Conservation (phyloP, 345 rosid species). For the Mallotus nudiflorus region DNA sequence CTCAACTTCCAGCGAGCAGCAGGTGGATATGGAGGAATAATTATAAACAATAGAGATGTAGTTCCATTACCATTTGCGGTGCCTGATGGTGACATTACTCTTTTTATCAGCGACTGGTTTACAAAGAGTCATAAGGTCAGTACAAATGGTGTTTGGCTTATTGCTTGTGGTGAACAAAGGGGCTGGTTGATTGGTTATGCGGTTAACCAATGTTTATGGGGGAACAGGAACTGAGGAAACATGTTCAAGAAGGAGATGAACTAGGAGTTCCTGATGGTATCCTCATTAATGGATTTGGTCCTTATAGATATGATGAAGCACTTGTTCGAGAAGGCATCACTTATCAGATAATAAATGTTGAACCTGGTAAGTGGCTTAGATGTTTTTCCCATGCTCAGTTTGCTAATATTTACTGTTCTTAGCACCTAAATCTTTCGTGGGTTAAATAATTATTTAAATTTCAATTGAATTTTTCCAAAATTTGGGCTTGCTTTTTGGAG, state of each 20-base stretch:
- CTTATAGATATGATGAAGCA: slow-evolving; percentile 57
- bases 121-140: slow-evolving; percentile 74
- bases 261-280: slow-evolving; percentile 78
- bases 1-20: slow-evolving; percentile 36
- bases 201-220: slow-evolving; percentile 14
- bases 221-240: slow-evolving; percentile 69
- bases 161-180: slow-evolving; percentile 13
- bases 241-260: slow-evolving; percentile 55
- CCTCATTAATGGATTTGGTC: slow-evolving; percentile 80
- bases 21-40: slow-evolving; percentile 39
- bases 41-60: slow-evolving; percentile 33
- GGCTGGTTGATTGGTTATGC: slow-evolving; percentile 8
- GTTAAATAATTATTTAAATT: background rate
- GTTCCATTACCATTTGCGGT: slow-evolving; percentile 28
- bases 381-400: background rate
- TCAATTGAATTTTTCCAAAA: background rate
- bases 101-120: slow-evolving; percentile 36
- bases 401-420: background rate
- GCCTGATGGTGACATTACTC: slow-evolving; percentile 30
- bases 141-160: background rate
- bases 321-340: slow-evolving; percentile 52
- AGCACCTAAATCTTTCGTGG: slow-evolving; percentile 8
- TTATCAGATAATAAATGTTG: slow-evolving; percentile 67
- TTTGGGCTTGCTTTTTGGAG: background rate
- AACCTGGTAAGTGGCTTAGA: slow-evolving; percentile 60